Conservation (phyloP, 2,329 filamentous ascomycete genomes). For the Ceratocystis variospora region DNA sequence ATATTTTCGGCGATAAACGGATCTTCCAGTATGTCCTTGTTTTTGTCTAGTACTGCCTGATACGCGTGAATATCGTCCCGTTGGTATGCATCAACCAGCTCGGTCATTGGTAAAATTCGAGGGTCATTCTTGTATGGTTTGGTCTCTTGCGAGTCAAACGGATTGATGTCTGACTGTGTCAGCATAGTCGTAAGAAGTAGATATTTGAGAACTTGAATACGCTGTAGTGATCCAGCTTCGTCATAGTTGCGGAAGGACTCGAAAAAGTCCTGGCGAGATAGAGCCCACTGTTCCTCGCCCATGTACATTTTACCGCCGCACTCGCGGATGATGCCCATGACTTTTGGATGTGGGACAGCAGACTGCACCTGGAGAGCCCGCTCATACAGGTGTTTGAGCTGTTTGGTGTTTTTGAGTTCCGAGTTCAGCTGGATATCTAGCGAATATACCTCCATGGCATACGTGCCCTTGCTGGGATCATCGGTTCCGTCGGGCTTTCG, state of each 20-base stretch:
- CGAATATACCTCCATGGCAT: slow-evolving; percentile 88
- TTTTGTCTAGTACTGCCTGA: slow-evolving; percentile 71
- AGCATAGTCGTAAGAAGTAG: slow-evolving; percentile 94
- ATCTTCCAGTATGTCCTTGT: slow-evolving; percentile 79
- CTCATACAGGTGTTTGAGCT: slow-evolving; percentile 83
- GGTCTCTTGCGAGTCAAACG: slow-evolving; percentile 96
- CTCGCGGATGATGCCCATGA: slow-evolving; percentile 97
- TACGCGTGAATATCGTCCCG: slow-evolving; percentile 87
- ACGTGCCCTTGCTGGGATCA: slow-evolving; percentile 91
- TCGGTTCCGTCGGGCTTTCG: slow-evolving; percentile 75
- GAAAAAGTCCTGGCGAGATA: slow-evolving; percentile 94
- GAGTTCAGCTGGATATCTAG: slow-evolving; percentile 98
- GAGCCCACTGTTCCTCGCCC: slow-evolving; percentile 98
- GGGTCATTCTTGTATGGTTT: slow-evolving; percentile 96
- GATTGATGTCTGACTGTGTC: slow-evolving; percentile 97
- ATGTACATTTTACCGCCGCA: slow-evolving; percentile 99
- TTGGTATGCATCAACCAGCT: slow-evolving; percentile 92
- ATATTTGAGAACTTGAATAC: slow-evolving; percentile 96
- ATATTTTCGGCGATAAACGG: slow-evolving; percentile 98
- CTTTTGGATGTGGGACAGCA: slow-evolving; percentile 95
- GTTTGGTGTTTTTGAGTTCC: slow-evolving; percentile 93
- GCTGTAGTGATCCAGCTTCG: slow-evolving; percentile 78
- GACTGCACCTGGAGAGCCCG: slow-evolving; percentile 83
- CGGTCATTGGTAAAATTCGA: slow-evolving; percentile 91
- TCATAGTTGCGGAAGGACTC: slow-evolving; percentile 99